Base-by-base conservation (phyloP, 495 filamentous ascomycete species). In the Chaetomidium leptoderma region DNA sequence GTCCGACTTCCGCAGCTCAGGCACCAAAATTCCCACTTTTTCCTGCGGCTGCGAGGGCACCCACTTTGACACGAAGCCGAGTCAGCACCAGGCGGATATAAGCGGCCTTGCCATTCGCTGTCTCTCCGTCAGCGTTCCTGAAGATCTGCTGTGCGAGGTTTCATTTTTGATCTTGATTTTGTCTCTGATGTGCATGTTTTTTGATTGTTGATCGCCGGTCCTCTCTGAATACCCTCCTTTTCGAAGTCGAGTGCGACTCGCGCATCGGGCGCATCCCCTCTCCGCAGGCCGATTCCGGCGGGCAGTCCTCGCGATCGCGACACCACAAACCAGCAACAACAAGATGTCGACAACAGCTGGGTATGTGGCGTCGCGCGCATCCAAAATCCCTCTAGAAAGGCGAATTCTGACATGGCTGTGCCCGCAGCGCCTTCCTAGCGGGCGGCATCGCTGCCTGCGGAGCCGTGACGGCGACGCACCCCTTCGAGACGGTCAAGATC, bases 401-500 rank as follows among this genome's bases (percentile, higher is more conserved):
- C 61, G 62, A 48, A 67, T 29, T 17, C 61, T 65, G 52, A 61
- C 63, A 61, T 61, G 37, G 32, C 46, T 21, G 44, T 47, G n/a
- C 42, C 48, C 24, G 21, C 51, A 82, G 83, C 54, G 79, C 81
- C 44, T 99, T 99, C 79, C 81, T 97, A 62, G 91, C 93, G 26
- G 93, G 93, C 70, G 93, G 93, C 59, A 88, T 97, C 68, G 93
- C 93, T 63, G 93, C 95, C 52, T 96, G 91, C 74, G 93, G 93
- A 62, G 93, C 93, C 52, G 95, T 99, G 50, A 97, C 93, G 4
- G 92, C 95, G 45, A 99, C 93, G 37, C 93, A 99, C 72, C 90
- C 91, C 58, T 97, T 97, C 77, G 93, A 99, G 75, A 97, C 93
- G 7, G 91, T 97, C 57, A 99, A 99, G 83, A 99, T 97, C 70